These are phyloP conservation scores for Aspergillus aculeatus DNA, from an alignment of 2,329 filamentous ascomycete species.

Conservation along the genomic window DNA sequence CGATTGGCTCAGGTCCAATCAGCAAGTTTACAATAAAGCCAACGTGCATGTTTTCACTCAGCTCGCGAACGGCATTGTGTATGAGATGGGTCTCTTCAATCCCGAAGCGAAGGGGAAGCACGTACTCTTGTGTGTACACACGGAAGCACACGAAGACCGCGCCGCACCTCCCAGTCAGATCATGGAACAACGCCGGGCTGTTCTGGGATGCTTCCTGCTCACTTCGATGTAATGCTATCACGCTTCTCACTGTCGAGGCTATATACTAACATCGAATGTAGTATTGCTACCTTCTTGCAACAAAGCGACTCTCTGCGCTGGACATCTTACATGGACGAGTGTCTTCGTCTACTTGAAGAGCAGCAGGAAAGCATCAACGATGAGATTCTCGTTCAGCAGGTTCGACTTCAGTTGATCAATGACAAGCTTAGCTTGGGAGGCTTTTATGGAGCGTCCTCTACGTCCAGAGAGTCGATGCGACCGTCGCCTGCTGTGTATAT, in stretches of 20 bases:
- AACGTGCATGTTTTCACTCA: slow-evolving; percentile 17
- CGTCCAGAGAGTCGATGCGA: neutral
- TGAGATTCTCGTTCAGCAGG: slow-evolving; percentile 42
- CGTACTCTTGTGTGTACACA: slow-evolving; percentile 8
- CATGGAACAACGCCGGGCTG: slow-evolving; percentile 52
- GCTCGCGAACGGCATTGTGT: slow-evolving; percentile 4
- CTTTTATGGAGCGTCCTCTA: neutral
- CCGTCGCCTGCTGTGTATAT: slow-evolving; percentile 8
- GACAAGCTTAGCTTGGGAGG: slow-evolving; percentile 1
- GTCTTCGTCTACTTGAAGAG: slow-evolving; percentile 48
- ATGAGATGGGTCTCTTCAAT: slow-evolving; percentile 17
- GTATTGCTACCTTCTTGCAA: slow-evolving; percentile 45
- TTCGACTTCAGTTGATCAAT: slow-evolving; percentile 20
- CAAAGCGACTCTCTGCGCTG: slow-evolving; percentile 55
- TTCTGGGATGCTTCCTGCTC: slow-evolving; percentile 51
- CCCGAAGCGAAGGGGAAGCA: slow-evolving; percentile 8
- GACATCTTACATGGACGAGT: slow-evolving; percentile 60
- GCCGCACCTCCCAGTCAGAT: slow-evolving; percentile 25
- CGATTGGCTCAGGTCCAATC: slow-evolving; percentile 5
- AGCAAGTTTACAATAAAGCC: slow-evolving; percentile 14
- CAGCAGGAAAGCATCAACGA: slow-evolving; percentile 52
- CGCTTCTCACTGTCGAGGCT: no score
- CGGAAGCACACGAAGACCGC: slow-evolving; percentile 1
- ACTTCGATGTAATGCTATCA: slow-evolving; percentile 35
- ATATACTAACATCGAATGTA: slow-evolving; percentile 21